phyloP scores from a whole-genome alignment of 2,329 filamentous ascomycete species.

The Colletotrichum sp. region DNA sequence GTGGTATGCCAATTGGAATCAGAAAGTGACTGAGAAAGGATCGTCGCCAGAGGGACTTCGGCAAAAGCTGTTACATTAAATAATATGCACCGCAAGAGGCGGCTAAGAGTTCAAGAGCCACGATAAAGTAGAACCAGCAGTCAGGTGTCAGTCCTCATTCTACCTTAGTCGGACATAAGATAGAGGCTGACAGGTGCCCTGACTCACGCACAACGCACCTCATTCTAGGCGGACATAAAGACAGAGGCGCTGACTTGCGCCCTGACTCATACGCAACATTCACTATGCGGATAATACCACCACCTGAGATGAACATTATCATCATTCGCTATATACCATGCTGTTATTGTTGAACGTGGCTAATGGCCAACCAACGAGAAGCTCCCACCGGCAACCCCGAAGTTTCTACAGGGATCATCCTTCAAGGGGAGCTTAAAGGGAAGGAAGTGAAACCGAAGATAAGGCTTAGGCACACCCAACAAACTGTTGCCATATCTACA shows the following conservation, averaged over 20 bases:
- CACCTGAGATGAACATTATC: not conserved
- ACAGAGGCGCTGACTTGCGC: not conserved
- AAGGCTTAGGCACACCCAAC: not conserved
- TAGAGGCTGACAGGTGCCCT: not conserved
- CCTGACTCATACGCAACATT: not conserved
- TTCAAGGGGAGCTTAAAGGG: not conserved
- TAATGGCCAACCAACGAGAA: not conserved
- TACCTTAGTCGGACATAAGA: not conserved
- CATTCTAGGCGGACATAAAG: not conserved
- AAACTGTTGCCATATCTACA: not conserved
- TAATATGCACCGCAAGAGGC: not conserved
- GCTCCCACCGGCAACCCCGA: not conserved
- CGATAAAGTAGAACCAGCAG: not conserved
- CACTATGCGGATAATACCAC: not conserved
- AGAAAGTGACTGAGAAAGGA: not conserved
- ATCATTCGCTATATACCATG: not conserved
- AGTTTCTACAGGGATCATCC: not conserved
- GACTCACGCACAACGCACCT: not conserved
- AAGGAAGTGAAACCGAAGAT: not conserved
- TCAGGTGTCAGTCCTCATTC: not conserved
- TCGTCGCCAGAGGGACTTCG: not conserved
- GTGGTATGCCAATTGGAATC: not conserved
- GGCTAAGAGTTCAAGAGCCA: not conserved
- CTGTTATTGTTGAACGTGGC: not conserved
- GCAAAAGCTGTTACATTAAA: not conserved